Evolutionary conservation across 2,329 filamentous ascomycete species (phyloP), one percentile per base, ranked within the genome.

Genomic region (Ilyonectria robusta): DNA sequence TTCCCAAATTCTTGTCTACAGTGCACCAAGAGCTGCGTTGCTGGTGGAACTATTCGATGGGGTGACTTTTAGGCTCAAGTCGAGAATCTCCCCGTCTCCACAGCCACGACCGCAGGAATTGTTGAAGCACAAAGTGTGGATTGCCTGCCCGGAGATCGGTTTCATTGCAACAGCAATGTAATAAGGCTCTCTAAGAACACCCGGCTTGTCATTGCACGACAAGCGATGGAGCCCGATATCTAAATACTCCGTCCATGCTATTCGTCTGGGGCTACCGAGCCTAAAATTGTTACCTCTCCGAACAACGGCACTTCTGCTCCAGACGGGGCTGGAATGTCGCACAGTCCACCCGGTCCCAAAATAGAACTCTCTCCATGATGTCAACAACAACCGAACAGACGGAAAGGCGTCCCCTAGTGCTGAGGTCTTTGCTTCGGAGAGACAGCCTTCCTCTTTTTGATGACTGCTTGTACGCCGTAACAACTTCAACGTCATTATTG

Each of bases 331-430:
- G 46, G 23, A 50, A 44, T 46, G 19, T 23, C 60, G 47, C 61
- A 54, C 47, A 19, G 60, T 50, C 47, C 47, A 50, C 23, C 42
- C 17, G 46, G 21, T 11, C 55, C 55, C 17, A 55, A 31, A 48
- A 59, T 54, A 48, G 42, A 21, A 37, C 44, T 11, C 50, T 29
- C 46, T 8, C 46, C 54, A 37, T 56, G 54, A 63, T 63, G 60
- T 63, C 47, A 59, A 59, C n/a, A 50, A 23, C 40, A 46, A 15
- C 26, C 10, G 21, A 47, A 58, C 23, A 58, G n/a, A 29, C 21
- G 33, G 29, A 23, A 58, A 33, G 21, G 17, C 15, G 10, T n/a
- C 7, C 17, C 31, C 33, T 40, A 37, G 51, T 33, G 50, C 6
- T 37, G 8, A 42, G 6, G 40, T 8, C 40, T n/a, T 11, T 11